phyloP scores from a whole-genome alignment of 139 green algal species.

The Ostreobium quekettii region DNA sequence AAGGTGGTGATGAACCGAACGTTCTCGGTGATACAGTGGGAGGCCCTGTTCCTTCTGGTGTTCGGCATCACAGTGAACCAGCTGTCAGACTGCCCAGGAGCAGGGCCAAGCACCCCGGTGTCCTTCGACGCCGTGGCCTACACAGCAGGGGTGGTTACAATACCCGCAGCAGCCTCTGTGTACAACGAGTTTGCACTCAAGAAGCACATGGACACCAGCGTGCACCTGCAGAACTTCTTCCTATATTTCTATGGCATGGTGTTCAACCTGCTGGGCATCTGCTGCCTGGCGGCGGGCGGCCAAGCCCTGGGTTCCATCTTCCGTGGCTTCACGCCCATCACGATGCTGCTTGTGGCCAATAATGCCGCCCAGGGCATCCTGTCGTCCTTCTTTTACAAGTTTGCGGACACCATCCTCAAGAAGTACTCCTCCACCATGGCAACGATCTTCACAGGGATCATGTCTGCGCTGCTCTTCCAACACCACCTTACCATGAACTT shows the following conservation, averaged over 20 bases:
- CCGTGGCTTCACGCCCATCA: slow-evolving; percentile 36
- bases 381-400: slow-evolving; percentile 96
- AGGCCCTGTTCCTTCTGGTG: slow-evolving; percentile 89
- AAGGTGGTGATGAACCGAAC: slow-evolving; percentile 46
- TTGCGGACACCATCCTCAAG: slow-evolving; percentile 93
- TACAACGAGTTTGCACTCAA: slow-evolving; percentile 95
- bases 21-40: slow-evolving; percentile 70
- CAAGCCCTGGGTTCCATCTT: slow-evolving; percentile 3
- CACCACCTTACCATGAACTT: slow-evolving; percentile 92
- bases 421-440: slow-evolving; percentile 93
- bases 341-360: slow-evolving; percentile 77
- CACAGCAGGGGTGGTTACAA: slow-evolving; percentile 71
- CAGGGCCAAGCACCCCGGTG: slow-evolving; percentile 1
- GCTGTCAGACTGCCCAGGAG: slow-evolving; percentile 38
- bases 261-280: slow-evolving; percentile 75
- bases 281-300: slow-evolving; percentile 10
- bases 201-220: slow-evolving; percentile 90
- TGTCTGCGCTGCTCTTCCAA: slow-evolving; percentile 79
- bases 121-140: slow-evolving; percentile 56
- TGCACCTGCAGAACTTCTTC: slow-evolving; percentile 97
- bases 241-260: slow-evolving; percentile 86
- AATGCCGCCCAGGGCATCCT: slow-evolving; percentile 90
- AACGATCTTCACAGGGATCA: slow-evolving; percentile 88
- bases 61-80: slow-evolving; percentile 95
- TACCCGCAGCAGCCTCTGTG: slow-evolving; percentile 81